phyloP scores from a whole-genome alignment of 345 rosid species.

The Trapa incisa region DNA sequence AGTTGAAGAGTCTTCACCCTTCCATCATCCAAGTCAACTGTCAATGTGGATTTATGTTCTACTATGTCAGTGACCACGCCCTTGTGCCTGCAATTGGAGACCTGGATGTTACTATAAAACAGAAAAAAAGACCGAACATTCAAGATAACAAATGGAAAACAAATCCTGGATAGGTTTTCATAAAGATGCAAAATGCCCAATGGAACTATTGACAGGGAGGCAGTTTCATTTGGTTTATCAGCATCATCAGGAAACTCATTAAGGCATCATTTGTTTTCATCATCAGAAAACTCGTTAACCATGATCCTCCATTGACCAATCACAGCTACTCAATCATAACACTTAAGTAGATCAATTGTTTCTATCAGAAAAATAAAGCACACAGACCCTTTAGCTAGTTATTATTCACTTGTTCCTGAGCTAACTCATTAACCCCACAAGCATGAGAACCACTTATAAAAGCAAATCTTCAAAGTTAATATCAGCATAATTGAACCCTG shows the following conservation, averaged over 20 bases:
- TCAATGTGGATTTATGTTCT: constrained; percentile 48
- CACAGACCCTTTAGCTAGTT: neutral
- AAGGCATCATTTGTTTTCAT: neutral
- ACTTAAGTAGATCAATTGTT: neutral
- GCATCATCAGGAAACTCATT: neutral
- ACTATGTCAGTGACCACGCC: constrained; percentile 53
- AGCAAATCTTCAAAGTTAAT: neutral
- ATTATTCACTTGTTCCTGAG: neutral
- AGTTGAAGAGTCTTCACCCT: constrained; percentile 61
- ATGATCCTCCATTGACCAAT: neutral
- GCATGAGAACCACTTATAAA: too few species aligned
- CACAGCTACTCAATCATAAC: neutral
- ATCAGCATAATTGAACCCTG: neutral
- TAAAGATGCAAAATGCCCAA: neutral
- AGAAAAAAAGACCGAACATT: neutral
- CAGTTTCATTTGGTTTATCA: neutral
- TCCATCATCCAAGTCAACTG: constrained; percentile 68
- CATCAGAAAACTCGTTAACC: neutral
- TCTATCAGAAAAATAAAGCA: too few species aligned
- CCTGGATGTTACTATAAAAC: neutral
- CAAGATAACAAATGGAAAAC: too few species aligned
- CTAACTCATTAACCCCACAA: neutral
- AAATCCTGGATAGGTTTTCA: too few species aligned
- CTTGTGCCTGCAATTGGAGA: constrained; percentile 52
- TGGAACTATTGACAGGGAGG: neutral